Evolutionary conservation across 2,329 filamentous ascomycete genomes (phyloP), one percentile per base, ranked within the genome.

Genomic region (Talaromyces sp.): DNA sequence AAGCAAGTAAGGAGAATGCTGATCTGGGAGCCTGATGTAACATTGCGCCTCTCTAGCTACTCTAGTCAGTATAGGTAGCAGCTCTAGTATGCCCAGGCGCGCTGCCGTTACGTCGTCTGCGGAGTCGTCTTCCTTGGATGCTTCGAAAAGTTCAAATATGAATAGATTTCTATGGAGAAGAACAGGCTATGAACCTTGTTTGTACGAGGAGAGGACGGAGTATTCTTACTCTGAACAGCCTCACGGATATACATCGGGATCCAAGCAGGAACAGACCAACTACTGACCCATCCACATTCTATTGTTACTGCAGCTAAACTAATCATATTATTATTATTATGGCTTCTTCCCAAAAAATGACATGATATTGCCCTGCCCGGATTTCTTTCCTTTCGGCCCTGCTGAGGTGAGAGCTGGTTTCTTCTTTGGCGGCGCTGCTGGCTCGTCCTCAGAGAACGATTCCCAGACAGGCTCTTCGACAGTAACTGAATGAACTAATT

Each of bases 381-480:
- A 75, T 70, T 91, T 90, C 70, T 88, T 89, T 68, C 83, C 86
- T 26, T 80, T 73, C n/a, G 71, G 61, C 14, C 71, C 71, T 61
- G 67, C 69, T 38, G 59, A 55, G 64, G 60, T 66, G 82, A 85
- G 52, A 71, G 73, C 71, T 6, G 77, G 73, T 24, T 78, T 77
- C 61, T 82, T 78, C 13, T 81, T 80, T 24, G 78, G 73, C 7
- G 79, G 75, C 1, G 78, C 78, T 58, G 72, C 72, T 24, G 87
- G 84, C 65, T 96, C 92, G 64, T 96, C 92, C 72, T 97, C 93
- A 0, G 91, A 96, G 77, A 96, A 96, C 0, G 89, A 93, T 73
- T 97, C 93, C 93, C 93, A 97, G 0, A 83, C 88, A 0, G 84
- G 77, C 70, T 96, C 91, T 75, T 96, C 90, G 65, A 88, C 89